Evolutionary conservation across 1,139 yeast genomes (phyloP), one percentile per base, ranked within the genome.

Genomic region (Pichia sp.): DNA sequence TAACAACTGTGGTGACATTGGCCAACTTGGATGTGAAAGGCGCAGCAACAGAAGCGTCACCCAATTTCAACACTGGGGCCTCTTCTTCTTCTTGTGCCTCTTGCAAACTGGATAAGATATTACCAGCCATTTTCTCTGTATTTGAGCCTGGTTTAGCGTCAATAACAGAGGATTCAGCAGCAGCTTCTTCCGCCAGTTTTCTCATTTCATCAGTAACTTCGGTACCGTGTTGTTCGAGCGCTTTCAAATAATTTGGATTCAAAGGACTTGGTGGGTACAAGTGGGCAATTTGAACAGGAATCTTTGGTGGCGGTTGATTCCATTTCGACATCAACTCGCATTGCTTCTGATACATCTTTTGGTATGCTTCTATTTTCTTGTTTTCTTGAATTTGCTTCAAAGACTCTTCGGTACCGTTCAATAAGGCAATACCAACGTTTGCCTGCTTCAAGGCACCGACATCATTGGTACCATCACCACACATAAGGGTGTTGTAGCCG

Each of bases 381-480:
- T 82, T 82, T 61, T 93, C 98, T 53, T 89, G 90, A 61, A 92
- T 81, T 72, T 90, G 90, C 73, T 87, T 87, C 83, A 95, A 77
- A 54, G 96, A 90, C 58, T 88, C 97, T 70, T 89, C 97, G 56
- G 99, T 90, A 75, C 98, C 99, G 67, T 95, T 95, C 70, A 95
- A 79, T 63, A 93, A 76, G 15, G 99, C 99, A 68, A 93, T 92
- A 76, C 99, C 99, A 68, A 93, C 86, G 67, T 93, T 97, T 8
- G 99, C 98, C 75, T 93, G 98, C 72, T 93, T 95, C 73, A 93
- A 81, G 54, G 99, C 99, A 72, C 99, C 99, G 55, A 93, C 99
- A 77, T 93, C 99, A 70, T 93, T 93, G 38, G 99, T 93, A 74
- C 99, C 99, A 74, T 93, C 99, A 77, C 99, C 99, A 75, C 99